These are phyloP conservation scores for Penicillium paxilli DNA, from an alignment of 495 filamentous ascomycete species.

Conservation along the genomic window DNA sequence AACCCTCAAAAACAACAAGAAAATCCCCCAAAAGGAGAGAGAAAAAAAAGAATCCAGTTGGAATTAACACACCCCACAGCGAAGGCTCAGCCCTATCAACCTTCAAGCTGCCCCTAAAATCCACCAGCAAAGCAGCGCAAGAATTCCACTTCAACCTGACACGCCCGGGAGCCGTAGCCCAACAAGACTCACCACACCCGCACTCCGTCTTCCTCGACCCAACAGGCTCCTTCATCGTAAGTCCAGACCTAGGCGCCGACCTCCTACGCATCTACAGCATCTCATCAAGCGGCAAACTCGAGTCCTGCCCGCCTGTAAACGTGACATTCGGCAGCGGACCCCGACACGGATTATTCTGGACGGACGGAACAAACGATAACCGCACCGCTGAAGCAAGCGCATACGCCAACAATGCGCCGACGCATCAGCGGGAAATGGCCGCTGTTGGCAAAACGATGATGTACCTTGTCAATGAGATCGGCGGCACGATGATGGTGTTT, in stretches of 20 bases:
- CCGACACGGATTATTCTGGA: slow-evolving; percentile 64
- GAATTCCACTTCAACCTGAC: slow-evolving; percentile 52
- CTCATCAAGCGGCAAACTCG: slow-evolving; percentile 38
- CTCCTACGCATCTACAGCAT: slow-evolving; percentile 64
- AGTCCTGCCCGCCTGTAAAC: slow-evolving; percentile 24
- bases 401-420: background rate
- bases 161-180: slow-evolving; percentile 48
- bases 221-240: slow-evolving; percentile 60
- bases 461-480: slow-evolving; percentile 65
- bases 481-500: slow-evolving; percentile 57
- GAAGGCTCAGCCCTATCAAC: slow-evolving; percentile 37
- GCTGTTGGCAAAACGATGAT: slow-evolving; percentile 40
- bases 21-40: background rate
- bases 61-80: slow-evolving; percentile 23
- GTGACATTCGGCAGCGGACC: slow-evolving; percentile 59
- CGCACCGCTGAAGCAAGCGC: background rate
- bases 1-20: too few species aligned
- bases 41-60: background rate
- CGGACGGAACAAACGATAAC: slow-evolving; percentile 13
- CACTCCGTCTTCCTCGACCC: slow-evolving; percentile 73
- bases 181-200: slow-evolving; percentile 68
- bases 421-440: slow-evolving; percentile 22
- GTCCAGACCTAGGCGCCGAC: slow-evolving; percentile 74
- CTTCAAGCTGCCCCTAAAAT: slow-evolving; percentile 31
- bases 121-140: slow-evolving; percentile 33